Base-by-base conservation (phyloP, 805 yeast species). In the Teunomyces funiuensis region DNA sequence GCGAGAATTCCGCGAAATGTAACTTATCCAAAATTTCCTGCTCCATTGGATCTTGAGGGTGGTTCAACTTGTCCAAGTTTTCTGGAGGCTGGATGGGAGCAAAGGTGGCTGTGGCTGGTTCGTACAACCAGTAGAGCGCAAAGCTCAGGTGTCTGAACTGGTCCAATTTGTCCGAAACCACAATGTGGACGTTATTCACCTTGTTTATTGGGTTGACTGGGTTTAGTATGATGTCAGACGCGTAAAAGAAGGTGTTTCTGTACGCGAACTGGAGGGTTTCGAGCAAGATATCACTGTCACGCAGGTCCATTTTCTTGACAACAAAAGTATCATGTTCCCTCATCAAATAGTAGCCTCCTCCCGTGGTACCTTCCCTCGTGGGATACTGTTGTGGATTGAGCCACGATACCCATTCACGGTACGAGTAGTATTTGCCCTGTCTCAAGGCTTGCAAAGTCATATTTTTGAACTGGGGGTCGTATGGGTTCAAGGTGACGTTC, bases 1-100 rank as follows among this genome's bases (percentile, higher is more conserved):
- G 95, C 3, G 93, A 76, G 85, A 93, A 88, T 39, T 69, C 57
- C 0, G 88, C 86, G 40, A 58, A 58, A 30, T 55, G 59, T 15
- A 69, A 52, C 34, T 63, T 65, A 13, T 50, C 51, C 16, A 66
- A 46, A 3, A 33, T 23, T 22, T 46, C 44, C 3, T 28, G 33
- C 5, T 52, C 43, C 28, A 45, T 31, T 1, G 40, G 40, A 3
- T 28, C 34, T 6, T 44, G 42, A 18, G 45, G 40, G 5, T 41
- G 28, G 6, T 47, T 37, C 14, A 44, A 27, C 26, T 36, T 33
- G 13, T 44, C 39, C 26, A 41, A 26, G 7, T 36, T 40, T 5
- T 36, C 36, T 0, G 60, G 57, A 1, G 71, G 67, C 39, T 63
- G 66, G 4, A 69, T 53, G 0, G 73, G 74, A 1, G 45, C 53